Evolutionary conservation across 2,329 filamentous ascomycete genomes (phyloP), one percentile per base, ranked within the genome.

Genomic region (Rutstroemia sp.): DNA sequence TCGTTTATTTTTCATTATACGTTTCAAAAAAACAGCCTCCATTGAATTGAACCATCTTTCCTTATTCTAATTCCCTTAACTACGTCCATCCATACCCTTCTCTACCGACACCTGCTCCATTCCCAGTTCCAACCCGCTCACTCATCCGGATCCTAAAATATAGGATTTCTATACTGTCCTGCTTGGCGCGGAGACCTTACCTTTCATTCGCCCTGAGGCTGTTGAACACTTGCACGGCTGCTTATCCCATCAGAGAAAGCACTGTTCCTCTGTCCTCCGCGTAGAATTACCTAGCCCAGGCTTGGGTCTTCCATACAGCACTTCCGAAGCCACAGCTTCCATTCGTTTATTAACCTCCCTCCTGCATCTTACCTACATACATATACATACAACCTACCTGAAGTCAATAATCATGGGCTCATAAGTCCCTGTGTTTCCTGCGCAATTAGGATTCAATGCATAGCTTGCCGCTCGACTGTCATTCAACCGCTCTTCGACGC

Each of bases 171-270:
- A 50, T 34, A 50, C 54, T 58, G 48, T 63, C 59, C 58, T 65
- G 56, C 48, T 57, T 66, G 64, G 64, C 63, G 58, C 64, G 58
- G 57, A 60, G 57, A 52, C 50, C 55, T 56, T 54, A 37, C 48
- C 48, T 61, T 58, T 52, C 55, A 67, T 67, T 68, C 63, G 66
- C 57, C 54, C 30, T 62, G 38, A 58, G 46, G 48, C 55, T 63
- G 57, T 64, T 64, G 41, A 61, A 62, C 42, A 14, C 62, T 58
- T 58, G 63, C 59, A 62, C 61, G 58, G 57, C 57, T 63, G 60
- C 64, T 63, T 65, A 62, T 64, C 58, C 23, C 58, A 48, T 48
- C 44, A 60, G 57, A 57, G 45, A 53, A 61, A 61, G 58, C 46
- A 55, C 42, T 56, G 57, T 50, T 61, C 54, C 54, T 61, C 60